Conservation (phyloP, 1,284 basidiomycete genomes). For the Trametes pubescens region DNA sequence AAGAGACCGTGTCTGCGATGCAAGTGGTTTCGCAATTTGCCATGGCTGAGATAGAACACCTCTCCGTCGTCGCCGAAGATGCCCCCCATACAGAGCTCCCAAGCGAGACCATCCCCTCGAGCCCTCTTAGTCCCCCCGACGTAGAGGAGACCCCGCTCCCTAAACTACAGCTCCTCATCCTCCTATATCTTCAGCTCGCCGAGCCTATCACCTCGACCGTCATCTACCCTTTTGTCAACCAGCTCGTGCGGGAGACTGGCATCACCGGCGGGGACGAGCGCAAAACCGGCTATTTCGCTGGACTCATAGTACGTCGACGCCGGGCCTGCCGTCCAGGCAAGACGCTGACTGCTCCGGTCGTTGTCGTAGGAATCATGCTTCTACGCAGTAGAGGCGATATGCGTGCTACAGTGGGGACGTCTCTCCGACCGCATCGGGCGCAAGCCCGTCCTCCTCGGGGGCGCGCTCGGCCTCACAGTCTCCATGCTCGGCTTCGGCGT, state of each 20-base stretch:
- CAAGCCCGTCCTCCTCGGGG: conserved; percentile 71
- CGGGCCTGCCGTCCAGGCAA: background rate
- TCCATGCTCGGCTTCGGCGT: conserved; percentile 76
- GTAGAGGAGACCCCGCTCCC: conserved; percentile 62
- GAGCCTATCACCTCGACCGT: conserved; percentile 67
- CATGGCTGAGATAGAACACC: conserved; percentile 5
- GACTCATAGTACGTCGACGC: conserved; percentile 53
- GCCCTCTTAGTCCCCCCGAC: background rate
- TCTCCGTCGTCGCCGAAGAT: background rate
- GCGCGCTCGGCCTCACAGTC: conserved; percentile 68
- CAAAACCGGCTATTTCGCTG: conserved; percentile 60
- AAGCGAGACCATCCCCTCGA: background rate
- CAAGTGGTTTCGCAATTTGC: background rate
- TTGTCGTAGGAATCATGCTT: conserved; percentile 68
- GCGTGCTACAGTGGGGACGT: conserved; percentile 74
- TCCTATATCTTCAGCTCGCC: conserved; percentile 64
- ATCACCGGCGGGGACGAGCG: conserved; percentile 66
- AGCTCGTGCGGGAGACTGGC: conserved; percentile 65
- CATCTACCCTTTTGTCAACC: conserved; percentile 63
- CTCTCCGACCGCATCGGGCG: conserved; percentile 73
- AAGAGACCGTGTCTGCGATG: background rate
- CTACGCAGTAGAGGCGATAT: conserved; percentile 69
- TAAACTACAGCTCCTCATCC: conserved; percentile 66
- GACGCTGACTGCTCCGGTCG: background rate
- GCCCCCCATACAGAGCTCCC: background rate